These are phyloP conservation scores for Diaporthe sp. DNA, from an alignment of 2,329 filamentous ascomycete species.

Conservation along the genomic window DNA sequence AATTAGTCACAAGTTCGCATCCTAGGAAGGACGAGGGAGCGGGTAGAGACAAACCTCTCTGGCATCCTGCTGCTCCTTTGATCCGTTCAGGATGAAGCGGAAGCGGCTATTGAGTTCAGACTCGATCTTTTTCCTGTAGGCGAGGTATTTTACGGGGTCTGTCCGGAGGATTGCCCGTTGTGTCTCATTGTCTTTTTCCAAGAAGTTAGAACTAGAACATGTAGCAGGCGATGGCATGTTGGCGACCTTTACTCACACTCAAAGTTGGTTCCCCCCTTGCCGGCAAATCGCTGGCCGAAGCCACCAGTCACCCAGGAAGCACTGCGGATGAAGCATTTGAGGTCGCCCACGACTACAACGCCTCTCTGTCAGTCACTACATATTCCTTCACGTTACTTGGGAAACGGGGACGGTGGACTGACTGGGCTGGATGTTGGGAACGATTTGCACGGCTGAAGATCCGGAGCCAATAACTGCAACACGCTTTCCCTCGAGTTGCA, in stretches of 20 bases:
- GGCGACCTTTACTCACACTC: slow-evolving; percentile 18
- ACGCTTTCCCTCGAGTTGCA: slow-evolving; percentile 27
- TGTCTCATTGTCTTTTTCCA: slow-evolving; percentile 14
- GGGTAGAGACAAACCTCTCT: neutral
- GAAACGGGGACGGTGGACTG: neutral
- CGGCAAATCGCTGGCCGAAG: slow-evolving; percentile 35
- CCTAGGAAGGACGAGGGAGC: fast-evolving
- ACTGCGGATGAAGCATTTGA: slow-evolving; percentile 32
- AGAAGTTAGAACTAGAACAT: neutral
- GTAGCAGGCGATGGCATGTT: neutral
- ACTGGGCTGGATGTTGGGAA: slow-evolving; percentile 42
- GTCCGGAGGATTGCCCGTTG: slow-evolving; percentile 25
- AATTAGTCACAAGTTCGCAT: neutral
- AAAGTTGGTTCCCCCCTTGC: slow-evolving; percentile 36
- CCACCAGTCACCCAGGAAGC: slow-evolving; percentile 38
- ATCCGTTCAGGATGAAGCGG: slow-evolving; percentile 36
- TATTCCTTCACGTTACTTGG: too few relatives aligned
- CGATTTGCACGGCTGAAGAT: slow-evolving; percentile 49
- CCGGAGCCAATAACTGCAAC: slow-evolving; percentile 50
- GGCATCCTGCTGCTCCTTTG: slow-evolving; percentile 35
- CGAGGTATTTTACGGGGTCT: slow-evolving; percentile 23
- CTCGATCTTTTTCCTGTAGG: slow-evolving; percentile 37
- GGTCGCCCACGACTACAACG: neutral
- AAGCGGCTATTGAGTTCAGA: slow-evolving; percentile 34
- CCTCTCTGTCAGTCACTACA: neutral